phyloP scores from a whole-genome alignment of 352 stramenopile genomes.

The Phytopythium vexans region DNA sequence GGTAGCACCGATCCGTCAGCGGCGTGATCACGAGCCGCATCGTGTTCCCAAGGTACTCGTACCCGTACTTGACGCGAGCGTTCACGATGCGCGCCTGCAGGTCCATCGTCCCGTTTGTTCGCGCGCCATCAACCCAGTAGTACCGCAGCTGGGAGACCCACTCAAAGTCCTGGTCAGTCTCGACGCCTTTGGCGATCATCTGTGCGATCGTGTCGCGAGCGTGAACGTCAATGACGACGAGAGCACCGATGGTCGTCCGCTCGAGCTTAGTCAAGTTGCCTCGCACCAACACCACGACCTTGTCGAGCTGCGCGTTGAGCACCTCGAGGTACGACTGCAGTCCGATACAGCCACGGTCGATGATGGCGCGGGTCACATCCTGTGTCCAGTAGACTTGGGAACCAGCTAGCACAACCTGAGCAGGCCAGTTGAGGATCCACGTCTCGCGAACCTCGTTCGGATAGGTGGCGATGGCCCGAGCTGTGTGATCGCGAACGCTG shows the following conservation, averaged over 20 bases:
- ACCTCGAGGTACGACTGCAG: conserved; percentile 77
- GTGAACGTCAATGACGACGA: conserved; percentile 93
- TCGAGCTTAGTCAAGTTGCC: conserved; percentile 90
- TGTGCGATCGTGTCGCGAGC: conserved; percentile 89
- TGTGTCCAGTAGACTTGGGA: conserved; percentile 94
- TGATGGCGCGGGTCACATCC: conserved; percentile 88
- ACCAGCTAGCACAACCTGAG: conserved; percentile 91
- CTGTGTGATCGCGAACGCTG: conserved; percentile 89
- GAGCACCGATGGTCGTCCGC: conserved; percentile 89
- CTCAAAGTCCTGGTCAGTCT: conserved; percentile 90
- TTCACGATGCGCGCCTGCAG: conserved; percentile 89
- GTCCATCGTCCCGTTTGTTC: conserved; percentile 45
- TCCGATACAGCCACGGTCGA: conserved; percentile 53
- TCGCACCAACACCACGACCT: conserved; percentile 90
- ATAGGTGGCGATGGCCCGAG: conserved; percentile 86
- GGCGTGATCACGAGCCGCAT: conserved; percentile 94
- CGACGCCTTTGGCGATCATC: conserved; percentile 89
- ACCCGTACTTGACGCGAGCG: conserved; percentile 83
- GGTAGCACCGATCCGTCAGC: conserved; percentile 93
- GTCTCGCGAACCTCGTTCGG: conserved; percentile 61
- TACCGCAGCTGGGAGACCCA: conserved; percentile 94
- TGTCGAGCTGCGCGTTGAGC: conserved; percentile 87
- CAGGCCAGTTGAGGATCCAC: conserved; percentile 94
- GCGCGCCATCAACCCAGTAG: conserved; percentile 85
- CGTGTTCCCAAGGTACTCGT: conserved; percentile 93